A percentile compares a stretch with the other conserved stretches of the same genome.
These are phyloP conservation scores for Apophysomyces variabilis DNA, from an alignment of 371 early-diverging fungal species.

Conservation along the genomic window DNA sequence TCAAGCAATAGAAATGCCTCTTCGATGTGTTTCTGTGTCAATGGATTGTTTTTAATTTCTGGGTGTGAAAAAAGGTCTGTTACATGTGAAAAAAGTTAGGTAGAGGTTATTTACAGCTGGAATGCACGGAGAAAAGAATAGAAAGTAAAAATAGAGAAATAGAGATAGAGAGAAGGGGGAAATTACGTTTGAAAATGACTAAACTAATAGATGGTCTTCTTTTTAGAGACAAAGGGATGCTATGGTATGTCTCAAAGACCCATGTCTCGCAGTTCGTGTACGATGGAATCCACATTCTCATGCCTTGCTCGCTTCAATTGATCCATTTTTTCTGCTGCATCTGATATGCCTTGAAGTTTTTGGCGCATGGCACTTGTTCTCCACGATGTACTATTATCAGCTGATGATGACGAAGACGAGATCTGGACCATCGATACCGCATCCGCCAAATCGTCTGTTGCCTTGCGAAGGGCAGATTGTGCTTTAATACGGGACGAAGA, in stretches of 20 bases:
- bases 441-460: slow-evolving; percentile 16
- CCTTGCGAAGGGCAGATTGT: slow-evolving; percentile 1
- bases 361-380: slow-evolving; percentile 11
- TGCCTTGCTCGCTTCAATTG: slow-evolving; percentile 11
- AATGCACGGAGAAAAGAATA: not conserved
- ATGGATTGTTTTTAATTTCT: not conserved
- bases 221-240: not conserved
- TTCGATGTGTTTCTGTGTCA: not conserved
- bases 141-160: not conserved
- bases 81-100: slow-evolving; percentile 6
- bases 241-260: slow-evolving; percentile 10
- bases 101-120: slow-evolving; percentile 4
- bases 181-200: not conserved
- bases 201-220: not conserved
- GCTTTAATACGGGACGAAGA: slow-evolving; percentile 13
- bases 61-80: slow-evolving; percentile 1
- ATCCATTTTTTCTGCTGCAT: slow-evolving; percentile 11
- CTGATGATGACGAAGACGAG: not conserved
- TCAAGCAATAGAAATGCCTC: not conserved
- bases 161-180: too few species aligned
- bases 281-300: slow-evolving; percentile 10
- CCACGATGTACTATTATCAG: not conserved
- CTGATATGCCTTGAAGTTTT: slow-evolving; percentile 11
- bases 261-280: slow-evolving; percentile 8
- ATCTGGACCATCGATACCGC: slow-evolving; percentile 14